Base-by-base conservation (phyloP, 78 protist genomes). In the Dictyostelium firmibasis region DNA sequence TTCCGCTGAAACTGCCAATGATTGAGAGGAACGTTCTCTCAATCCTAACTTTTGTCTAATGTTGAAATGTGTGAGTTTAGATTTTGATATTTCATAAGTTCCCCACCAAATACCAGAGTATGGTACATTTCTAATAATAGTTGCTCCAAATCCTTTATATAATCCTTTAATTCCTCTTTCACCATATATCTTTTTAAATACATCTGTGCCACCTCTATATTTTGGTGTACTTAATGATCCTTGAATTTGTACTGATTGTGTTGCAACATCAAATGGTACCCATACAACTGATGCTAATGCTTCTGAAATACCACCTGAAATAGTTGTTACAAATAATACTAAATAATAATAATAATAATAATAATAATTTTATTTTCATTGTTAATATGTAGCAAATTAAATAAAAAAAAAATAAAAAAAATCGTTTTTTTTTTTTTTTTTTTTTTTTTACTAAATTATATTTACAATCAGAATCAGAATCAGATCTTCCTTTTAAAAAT, bases 21-120 rank as follows among this genome's bases (percentile, higher is more conserved):
- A 16, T 9, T 62, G 20, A 8, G 47, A 5, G 36, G 36, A 33
- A 25, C 94, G n/a, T 38, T 79, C 43, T 62, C 31, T 83, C 3
- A 89, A 16, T 0, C 72, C 62, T 33, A 89, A 64, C n/a, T 69
- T 41, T 13, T 38, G 44, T 60, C 94, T 47, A 38, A 89, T 79
- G 18, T 89, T 83, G n/a, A 75, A 23, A 33, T 89, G 29, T 2
- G 43, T 69, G 20, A 89, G 18, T 36, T 81, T 62, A 23, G 57
- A 33, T 69, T 89, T 89, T 2, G 94, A 50, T 18, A 60, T 27
- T 69, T 89, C 94, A 33, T 89, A 89, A 27, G 72, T 69, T 3
- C 87, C 94, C 94, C 94, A 89, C 94, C 94, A 89, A 27, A 89
- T 69, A 33, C 86, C 94, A 29, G 81, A 60, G 47, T 81, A 89